phyloP scores from a whole-genome alignment of 495 filamentous ascomycete genomes.

The Neurospora pannonica region DNA sequence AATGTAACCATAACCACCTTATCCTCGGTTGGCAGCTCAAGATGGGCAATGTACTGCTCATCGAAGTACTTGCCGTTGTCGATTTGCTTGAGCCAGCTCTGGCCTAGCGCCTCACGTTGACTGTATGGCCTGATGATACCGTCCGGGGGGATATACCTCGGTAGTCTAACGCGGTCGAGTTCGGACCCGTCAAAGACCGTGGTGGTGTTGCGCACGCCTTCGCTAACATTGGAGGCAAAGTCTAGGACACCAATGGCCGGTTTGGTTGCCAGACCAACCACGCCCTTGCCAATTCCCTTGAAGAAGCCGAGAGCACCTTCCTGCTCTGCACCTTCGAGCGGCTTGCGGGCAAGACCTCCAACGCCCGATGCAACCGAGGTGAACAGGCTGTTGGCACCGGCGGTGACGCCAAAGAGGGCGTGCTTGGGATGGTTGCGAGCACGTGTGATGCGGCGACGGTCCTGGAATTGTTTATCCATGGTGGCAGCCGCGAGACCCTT shows the following conservation, averaged over 20 bases:
- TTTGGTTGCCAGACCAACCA: constrained; percentile 87
- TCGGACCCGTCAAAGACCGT: constrained; percentile 94
- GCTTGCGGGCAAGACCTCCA: constrained; percentile 84
- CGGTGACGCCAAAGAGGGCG: constrained; percentile 89
- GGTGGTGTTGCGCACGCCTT: constrained; percentile 96
- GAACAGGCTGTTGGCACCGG: constrained; percentile 90
- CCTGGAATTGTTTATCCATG: constrained; percentile 96
- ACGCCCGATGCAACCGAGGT: constrained; percentile 87
- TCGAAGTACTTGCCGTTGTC: constrained; percentile 97
- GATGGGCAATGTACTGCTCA: constrained; percentile 92
- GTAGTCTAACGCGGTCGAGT: constrained; percentile 83
- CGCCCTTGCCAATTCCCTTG: constrained; percentile 93
- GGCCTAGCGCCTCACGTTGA: constrained; percentile 90
- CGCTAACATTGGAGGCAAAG: constrained; percentile 88
- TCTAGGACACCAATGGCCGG: constrained; percentile 96
- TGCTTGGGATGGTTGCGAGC: constrained; percentile 93
- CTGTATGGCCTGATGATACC: constrained; percentile 92
- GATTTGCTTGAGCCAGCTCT: constrained; percentile 97
- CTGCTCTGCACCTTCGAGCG: constrained; percentile 90
- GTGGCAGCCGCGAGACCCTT: constrained; percentile 92
- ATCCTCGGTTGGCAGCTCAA: constrained; percentile 82
- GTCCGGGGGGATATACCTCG: constrained; percentile 83
- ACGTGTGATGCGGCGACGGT: constrained; percentile 85
- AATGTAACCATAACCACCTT: constrained; percentile 95
- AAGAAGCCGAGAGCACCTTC: constrained; percentile 90